These are phyloP conservation scores for Orbilia brochopaga DNA, from an alignment of 2,329 filamentous ascomycete species.

Conservation along the genomic window DNA sequence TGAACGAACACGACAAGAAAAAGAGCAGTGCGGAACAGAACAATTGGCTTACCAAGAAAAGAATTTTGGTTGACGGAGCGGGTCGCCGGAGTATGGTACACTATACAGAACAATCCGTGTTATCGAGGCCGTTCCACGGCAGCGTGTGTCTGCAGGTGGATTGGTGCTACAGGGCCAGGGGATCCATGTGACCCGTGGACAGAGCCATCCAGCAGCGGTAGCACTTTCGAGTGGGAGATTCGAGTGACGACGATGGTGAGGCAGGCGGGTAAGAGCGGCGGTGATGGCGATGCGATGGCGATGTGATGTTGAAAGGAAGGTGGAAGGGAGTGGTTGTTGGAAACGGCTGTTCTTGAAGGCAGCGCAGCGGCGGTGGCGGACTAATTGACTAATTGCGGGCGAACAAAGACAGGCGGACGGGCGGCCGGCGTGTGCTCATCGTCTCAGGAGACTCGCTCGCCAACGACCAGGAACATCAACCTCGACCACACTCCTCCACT, in stretches of 20 bases:
- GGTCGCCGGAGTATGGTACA: not conserved
- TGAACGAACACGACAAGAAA: not conserved
- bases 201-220: constrained; percentile 17
- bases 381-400: not conserved
- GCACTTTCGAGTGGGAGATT: constrained; percentile 1
- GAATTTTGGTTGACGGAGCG: not conserved
- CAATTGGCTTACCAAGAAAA: constrained; percentile 2
- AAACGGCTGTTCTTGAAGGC: not conserved
- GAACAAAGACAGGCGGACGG: not conserved
- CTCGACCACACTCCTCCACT: not conserved
- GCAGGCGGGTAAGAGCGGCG: not conserved
- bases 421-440: not conserved
- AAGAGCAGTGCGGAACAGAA: not conserved
- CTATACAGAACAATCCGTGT: constrained; percentile 2
- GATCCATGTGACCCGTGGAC: constrained; percentile 36
- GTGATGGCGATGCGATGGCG: not conserved
- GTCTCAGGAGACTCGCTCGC: constrained; percentile 7
- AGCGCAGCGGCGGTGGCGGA: not conserved
- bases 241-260: not conserved
- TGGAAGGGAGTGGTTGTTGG: constrained; percentile 1
- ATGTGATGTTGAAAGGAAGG: not conserved
- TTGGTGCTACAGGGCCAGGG: constrained; percentile 33
- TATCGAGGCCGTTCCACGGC: constrained; percentile 30
- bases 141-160: constrained; percentile 26
- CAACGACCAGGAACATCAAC: not conserved